Evolutionary conservation across 805 yeast species (phyloP).

Genomic region (Scheffersomyces lignosus): DNA sequence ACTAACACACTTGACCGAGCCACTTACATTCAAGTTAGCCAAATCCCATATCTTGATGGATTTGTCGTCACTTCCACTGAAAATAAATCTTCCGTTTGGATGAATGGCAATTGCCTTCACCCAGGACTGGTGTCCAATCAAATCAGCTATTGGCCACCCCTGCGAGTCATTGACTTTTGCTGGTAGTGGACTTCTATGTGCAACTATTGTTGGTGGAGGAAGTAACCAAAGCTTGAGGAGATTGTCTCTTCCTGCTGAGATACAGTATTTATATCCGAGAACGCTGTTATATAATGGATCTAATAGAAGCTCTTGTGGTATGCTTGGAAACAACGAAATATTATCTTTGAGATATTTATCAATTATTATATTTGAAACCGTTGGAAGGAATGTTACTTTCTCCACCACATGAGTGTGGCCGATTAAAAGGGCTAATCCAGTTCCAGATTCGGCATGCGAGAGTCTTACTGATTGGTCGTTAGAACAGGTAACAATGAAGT

Average conservation of each 20-base stretch:
- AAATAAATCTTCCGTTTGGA: conserved; percentile 70
- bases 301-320: conserved; percentile 29
- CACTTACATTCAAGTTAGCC: conserved; percentile 39
- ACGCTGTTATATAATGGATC: conserved; percentile 20
- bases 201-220: conserved; percentile 62
- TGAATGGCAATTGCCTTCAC: conserved; percentile 68
- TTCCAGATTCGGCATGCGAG: conserved; percentile 64
- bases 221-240: conserved; percentile 71
- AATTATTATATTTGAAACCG: conserved; percentile 44
- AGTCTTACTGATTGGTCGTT: conserved; percentile 75
- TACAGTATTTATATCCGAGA: conserved; percentile 69
- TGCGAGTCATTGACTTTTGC: conserved; percentile 51
- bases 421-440: conserved; percentile 61
- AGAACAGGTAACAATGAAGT: conserved; percentile 68
- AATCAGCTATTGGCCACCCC: conserved; percentile 56
- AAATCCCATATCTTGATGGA: conserved; percentile 76
- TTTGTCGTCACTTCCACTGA: conserved; percentile 80
- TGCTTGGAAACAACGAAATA: conserved; percentile 28
- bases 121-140: conserved; percentile 86
- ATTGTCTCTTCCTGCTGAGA: conserved; percentile 80
- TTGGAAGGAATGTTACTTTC: conserved; percentile 65
- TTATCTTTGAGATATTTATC: conserved; percentile 43
- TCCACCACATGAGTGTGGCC: conserved; percentile 89
- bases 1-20: conserved; percentile 45
- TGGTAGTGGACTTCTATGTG: conserved; percentile 58